These are phyloP conservation scores for Trapa incisa DNA, from an alignment of 345 rosid genomes.

Conservation along the genomic window DNA sequence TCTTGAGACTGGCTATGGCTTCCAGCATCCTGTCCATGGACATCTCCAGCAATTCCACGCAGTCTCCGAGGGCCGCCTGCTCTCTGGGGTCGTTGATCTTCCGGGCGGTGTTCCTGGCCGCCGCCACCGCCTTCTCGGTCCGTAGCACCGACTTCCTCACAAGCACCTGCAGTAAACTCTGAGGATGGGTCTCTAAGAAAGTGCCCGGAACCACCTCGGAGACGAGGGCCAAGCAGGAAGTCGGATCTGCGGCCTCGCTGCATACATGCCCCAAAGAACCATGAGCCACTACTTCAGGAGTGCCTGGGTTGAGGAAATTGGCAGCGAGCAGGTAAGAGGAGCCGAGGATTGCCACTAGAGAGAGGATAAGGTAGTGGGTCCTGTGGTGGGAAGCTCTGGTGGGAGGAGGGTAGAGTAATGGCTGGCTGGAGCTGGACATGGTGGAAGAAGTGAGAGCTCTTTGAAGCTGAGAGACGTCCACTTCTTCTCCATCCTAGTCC, in stretches of 20 bases:
- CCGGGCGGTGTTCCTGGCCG: constrained; percentile 9
- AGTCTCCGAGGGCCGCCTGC: constrained; percentile 31
- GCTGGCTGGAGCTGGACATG: constrained; percentile 25
- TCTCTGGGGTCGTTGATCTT: constrained; percentile 27
- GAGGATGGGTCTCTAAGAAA: constrained; percentile 12
- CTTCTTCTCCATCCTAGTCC: not conserved
- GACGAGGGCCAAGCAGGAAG: constrained; percentile 30
- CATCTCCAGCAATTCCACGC: constrained; percentile 45
- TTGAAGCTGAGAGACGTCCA: not conserved
- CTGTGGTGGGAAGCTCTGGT: constrained; percentile 18
- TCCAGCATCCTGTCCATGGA: constrained; percentile 37
- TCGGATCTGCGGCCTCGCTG: constrained; percentile 23
- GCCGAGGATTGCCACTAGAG: constrained; percentile 24
- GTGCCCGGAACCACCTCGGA: constrained; percentile 19
- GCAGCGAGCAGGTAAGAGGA: constrained; percentile 16
- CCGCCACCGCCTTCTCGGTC: constrained; percentile 13
- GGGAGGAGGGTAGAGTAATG: constrained; percentile 29
- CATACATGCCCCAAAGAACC: constrained; percentile 20
- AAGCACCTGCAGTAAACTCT: constrained; percentile 24
- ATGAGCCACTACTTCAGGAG: not conserved
- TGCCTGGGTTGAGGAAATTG: constrained; percentile 11
- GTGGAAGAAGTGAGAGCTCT: not conserved
- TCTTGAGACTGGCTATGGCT: constrained; percentile 34
- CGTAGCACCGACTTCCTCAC: constrained; percentile 20
- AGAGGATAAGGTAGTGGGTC: constrained; percentile 23